Base-by-base conservation (phyloP, 2,329 filamentous ascomycete genomes). In the Nemania sp. region DNA sequence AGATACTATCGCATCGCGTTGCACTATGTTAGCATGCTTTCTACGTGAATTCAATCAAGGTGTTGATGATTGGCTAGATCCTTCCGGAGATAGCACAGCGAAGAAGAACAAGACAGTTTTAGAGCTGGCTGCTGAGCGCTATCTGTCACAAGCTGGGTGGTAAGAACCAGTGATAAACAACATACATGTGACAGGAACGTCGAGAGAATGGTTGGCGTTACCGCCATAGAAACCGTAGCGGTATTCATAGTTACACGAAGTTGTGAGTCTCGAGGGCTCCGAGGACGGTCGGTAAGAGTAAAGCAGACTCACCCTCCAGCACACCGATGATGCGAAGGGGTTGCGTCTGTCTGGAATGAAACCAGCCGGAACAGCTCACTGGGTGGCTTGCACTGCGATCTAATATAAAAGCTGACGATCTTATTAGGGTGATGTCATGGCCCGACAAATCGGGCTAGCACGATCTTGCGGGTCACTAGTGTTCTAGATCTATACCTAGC, bases 171-270 rank as follows among this genome's bases (percentile, higher is more conserved):
- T 26, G 14, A 28, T 40, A 7, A 14, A 49, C 23, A 42, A 75
- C 86, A 64, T 80, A 92, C 90, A 79, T 97, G 94, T 54, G 86
- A 87, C 64, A 97, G 78, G 59, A 93, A 86, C 12, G 93, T 97
- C 61, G 89, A 86, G 51, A 97, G 80, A 41, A 96, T 89, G 3
- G 89, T 91, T 11, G 94, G 93, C 59, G 91, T 91, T 49, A 97
- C 88, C 44, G 91, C 91, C 61, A 90, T 81, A 52, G 86, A 85
- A 56, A 97, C 87, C 12, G 89, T 86, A 33, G 93, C 80, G 15
- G 91, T 95, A 73, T 76, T 77, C 77, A 80, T 80, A 60, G 41
- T 52, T 49, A 54, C 42, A n/a, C n/a, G n/a, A n/a, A n/a, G 40
- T 12, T 26, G 46, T 40, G 34, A 49, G 36, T 9, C 42, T 49